Evolutionary conservation across 2,329 filamentous ascomycete genomes (phyloP).

Genomic region (Diplodia sapinea): DNA sequence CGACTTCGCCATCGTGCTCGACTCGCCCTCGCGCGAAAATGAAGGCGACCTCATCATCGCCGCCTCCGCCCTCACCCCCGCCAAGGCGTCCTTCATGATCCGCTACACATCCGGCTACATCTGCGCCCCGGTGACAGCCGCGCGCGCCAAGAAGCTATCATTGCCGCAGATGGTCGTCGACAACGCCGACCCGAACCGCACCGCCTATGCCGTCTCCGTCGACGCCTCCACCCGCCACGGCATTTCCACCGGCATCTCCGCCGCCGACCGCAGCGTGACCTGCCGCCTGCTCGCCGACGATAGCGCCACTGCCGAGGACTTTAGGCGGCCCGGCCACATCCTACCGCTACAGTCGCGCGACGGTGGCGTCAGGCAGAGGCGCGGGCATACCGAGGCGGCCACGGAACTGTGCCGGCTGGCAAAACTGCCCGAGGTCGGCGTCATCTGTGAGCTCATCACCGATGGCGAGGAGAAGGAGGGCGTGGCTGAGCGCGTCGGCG

Average conservation of each 20-base stretch:
- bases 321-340: constrained; percentile 87
- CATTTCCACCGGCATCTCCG: constrained; percentile 87
- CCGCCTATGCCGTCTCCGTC: constrained; percentile 90
- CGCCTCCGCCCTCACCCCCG: constrained; percentile 78
- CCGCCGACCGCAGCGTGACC: constrained; percentile 82
- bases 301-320: constrained; percentile 60
- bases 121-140: constrained; percentile 79
- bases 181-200: constrained; percentile 82
- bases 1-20: constrained; percentile 95
- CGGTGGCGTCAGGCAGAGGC: constrained; percentile 79
- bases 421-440: constrained; percentile 76
- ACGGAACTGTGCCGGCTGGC: constrained; percentile 88
- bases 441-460: constrained; percentile 90
- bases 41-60: constrained; percentile 98
- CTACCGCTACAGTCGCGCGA: constrained; percentile 79
- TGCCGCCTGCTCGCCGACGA: constrained; percentile 72
- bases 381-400: constrained; percentile 91
- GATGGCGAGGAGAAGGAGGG: constrained; percentile 77
- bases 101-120: constrained; percentile 87
- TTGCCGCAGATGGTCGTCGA: constrained; percentile 85
- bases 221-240: constrained; percentile 72
- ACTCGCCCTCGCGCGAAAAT: constrained; percentile 91
- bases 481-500: constrained; percentile 66
- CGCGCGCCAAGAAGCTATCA: constrained; percentile 71
- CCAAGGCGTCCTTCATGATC: constrained; percentile 96